Evolutionary conservation across 768 basidiomycete genomes (phyloP).

Genomic region (Lactarius trivialis): DNA sequence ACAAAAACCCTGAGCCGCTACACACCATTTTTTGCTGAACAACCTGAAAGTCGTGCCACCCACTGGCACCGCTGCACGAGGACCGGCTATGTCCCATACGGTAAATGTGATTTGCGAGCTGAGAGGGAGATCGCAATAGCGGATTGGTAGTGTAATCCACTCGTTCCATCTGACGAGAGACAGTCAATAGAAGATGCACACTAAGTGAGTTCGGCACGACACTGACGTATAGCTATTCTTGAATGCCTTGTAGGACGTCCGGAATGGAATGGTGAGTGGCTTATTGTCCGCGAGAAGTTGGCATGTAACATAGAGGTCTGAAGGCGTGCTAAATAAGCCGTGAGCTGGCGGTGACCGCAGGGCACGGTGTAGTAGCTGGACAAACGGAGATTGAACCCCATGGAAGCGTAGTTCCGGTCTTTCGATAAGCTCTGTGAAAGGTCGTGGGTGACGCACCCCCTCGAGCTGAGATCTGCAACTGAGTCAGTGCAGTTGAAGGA

Average conservation of each 20-base stretch:
- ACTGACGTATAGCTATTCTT: slow-evolving; percentile 71
- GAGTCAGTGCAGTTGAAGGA: not conserved
- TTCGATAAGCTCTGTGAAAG: slow-evolving; percentile 76
- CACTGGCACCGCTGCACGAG: slow-evolving; percentile 71
- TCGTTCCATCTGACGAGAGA: slow-evolving; percentile 77
- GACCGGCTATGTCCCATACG: slow-evolving; percentile 90
- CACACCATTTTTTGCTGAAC: slow-evolving; percentile 90
- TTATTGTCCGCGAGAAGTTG: slow-evolving; percentile 92
- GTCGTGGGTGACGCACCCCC: slow-evolving; percentile 63
- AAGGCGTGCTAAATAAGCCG: slow-evolving; percentile 52
- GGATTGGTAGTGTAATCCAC: slow-evolving; percentile 86
- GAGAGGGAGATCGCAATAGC: slow-evolving; percentile 88
- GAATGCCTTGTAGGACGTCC: slow-evolving; percentile 90
- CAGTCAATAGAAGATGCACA: not conserved
- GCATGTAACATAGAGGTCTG: slow-evolving; percentile 91
- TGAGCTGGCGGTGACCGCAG: not conserved
- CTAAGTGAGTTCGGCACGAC: not conserved
- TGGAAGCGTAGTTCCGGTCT: slow-evolving; percentile 78
- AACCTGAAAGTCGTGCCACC: slow-evolving; percentile 87
- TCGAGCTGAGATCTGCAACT: slow-evolving; percentile 70
- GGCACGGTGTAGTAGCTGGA: slow-evolving; percentile 2
- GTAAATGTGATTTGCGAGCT: slow-evolving; percentile 89
- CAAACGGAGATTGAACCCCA: slow-evolving; percentile 79
- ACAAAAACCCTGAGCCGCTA: not conserved
- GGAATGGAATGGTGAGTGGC: slow-evolving; percentile 84